phyloP scores from a whole-genome alignment of 768 basidiomycete genomes.

The Wakefieldia striispora region DNA sequence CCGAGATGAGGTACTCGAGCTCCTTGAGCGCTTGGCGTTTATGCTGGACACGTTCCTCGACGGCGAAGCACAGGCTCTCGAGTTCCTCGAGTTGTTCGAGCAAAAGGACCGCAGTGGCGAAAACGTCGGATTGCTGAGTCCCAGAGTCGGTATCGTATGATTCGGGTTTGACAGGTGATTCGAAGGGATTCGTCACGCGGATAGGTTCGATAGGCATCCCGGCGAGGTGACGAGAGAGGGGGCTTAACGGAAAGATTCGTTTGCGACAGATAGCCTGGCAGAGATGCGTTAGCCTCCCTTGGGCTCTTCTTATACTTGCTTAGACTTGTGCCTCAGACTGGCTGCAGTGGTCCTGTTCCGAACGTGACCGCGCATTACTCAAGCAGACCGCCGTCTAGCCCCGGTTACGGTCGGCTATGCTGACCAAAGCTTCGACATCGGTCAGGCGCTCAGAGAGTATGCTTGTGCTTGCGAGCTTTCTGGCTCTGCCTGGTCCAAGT shows the following conservation, averaged over 20 bases:
- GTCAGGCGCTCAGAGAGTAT: too few relatives aligned
- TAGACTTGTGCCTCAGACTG: slow-evolving; percentile 3
- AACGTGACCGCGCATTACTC: background rate
- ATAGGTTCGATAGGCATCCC: slow-evolving; percentile 8
- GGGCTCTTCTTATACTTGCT: slow-evolving; percentile 11
- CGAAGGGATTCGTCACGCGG: slow-evolving; percentile 16
- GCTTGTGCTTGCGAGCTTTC: too few relatives aligned
- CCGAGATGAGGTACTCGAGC: slow-evolving; percentile 23
- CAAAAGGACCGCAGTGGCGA: slow-evolving; percentile 29
- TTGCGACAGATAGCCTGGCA: background rate
- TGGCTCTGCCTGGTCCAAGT: too few relatives aligned
- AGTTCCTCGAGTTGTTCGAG: slow-evolving; percentile 27
- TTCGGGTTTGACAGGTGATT: slow-evolving; percentile 17
- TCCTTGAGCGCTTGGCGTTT: slow-evolving; percentile 23
- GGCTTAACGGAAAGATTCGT: background rate
- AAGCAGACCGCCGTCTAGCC: background rate
- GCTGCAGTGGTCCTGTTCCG: slow-evolving; percentile 13
- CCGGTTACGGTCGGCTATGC: background rate
- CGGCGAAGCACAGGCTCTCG: slow-evolving; percentile 19
- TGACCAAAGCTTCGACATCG: too few relatives aligned
- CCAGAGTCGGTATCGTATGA: background rate
- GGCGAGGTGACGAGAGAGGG: background rate
- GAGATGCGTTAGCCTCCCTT: background rate
- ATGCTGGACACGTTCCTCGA: slow-evolving; percentile 22
- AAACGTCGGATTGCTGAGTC: slow-evolving; percentile 19